Evolutionary conservation across 768 basidiomycete genomes (phyloP).

Genomic region (Hypholoma sublateritium): DNA sequence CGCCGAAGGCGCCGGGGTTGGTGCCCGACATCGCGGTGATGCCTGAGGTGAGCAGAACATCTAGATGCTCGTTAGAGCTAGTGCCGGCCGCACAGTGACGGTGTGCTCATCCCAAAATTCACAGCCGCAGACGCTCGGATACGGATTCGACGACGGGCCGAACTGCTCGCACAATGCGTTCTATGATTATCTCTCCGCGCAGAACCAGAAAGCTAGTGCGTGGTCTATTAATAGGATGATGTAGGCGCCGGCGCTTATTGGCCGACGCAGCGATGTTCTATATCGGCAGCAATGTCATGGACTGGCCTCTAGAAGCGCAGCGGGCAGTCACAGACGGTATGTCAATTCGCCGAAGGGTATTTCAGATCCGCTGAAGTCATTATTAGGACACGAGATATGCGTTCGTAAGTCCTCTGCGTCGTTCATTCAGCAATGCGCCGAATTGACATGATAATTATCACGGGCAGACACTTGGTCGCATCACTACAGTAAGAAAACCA

Average conservation of each 20-base stretch:
- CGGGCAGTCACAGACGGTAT: conserved; percentile 51
- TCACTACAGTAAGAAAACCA: conserved; percentile 44
- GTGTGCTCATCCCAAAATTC: too few relatives aligned
- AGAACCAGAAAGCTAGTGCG: conserved; percentile 64
- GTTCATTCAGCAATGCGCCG: neutral
- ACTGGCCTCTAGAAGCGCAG: conserved; percentile 58
- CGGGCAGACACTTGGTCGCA: conserved; percentile 55
- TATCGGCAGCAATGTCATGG: conserved; percentile 57
- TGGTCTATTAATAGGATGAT: conserved; percentile 11
- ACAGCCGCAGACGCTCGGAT: conserved; percentile 56
- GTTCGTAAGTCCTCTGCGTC: conserved; percentile 43
- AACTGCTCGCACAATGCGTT: conserved; percentile 66
- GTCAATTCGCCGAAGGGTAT: conserved; percentile 1
- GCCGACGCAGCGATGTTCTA: conserved; percentile 53
- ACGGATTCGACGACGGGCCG: conserved; percentile 66
- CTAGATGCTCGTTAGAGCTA: too few relatives aligned
- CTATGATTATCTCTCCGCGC: conserved; percentile 48
- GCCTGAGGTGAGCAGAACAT: conserved; percentile 42
- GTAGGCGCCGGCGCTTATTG: neutral
- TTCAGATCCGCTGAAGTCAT: neutral
- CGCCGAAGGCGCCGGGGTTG: conserved; percentile 46
- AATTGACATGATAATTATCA: neutral
- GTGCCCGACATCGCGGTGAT: conserved; percentile 41
- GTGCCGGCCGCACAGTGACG: too few relatives aligned
- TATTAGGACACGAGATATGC: conserved; percentile 53